Base-by-base conservation (phyloP, 352 stramenopile genomes). In the Phytophthora chlamydospora region DNA sequence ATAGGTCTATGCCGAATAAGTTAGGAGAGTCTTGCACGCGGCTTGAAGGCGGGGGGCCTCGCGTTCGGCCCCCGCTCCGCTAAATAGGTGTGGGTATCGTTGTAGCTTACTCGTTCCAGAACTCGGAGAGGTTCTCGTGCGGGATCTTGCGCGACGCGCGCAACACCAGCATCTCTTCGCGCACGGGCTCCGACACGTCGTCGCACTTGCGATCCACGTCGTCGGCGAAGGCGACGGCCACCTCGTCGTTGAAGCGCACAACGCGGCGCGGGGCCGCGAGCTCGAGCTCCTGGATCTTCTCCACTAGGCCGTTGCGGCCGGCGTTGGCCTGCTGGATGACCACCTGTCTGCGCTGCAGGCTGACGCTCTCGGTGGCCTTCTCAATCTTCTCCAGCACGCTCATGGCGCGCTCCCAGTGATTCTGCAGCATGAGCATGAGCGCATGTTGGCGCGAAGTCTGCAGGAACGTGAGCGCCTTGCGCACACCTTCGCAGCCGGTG, bases 101-200 rank as follows among this genome's bases (percentile, higher is more conserved):
- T 40, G 46, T 38, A 40, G 21, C 43, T 76, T 59, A 69, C 57
- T 77, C 49, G 59, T 73, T 73, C 84, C 84, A 93, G 49, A 91
- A 86, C 64, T 91, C 79, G 55, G 85, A 91, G 54, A 85, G 76
- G 69, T 93, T 93, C 40, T 85, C 73, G 21, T 68, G 62, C 16
- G 85, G 85, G 47, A 93, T 90, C 36, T 83, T 63, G 16, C 85
- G 80, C 17, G 78, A 90, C 21, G 85, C 85, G 31, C 80, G 80
- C 38, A 93, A 66, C 36, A 91, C 76, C 43, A 93, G 81, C 82
- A 93, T 90, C 45, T 93, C 85, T 62, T 89, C 82, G 19, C 76
- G 78, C 36, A 83, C 68, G 7, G 82, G 78, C 16, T 80, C 68
- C n/a, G 73, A 58, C 13, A 90, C 36, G 1, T 67, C 68, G 13